Percentiles rank a stretch among this genome's conserved stretches.
These are phyloP conservation scores for Vanderwaltozyma yarrowii DNA, from an alignment of 805 yeast species.

Conservation along the genomic window DNA sequence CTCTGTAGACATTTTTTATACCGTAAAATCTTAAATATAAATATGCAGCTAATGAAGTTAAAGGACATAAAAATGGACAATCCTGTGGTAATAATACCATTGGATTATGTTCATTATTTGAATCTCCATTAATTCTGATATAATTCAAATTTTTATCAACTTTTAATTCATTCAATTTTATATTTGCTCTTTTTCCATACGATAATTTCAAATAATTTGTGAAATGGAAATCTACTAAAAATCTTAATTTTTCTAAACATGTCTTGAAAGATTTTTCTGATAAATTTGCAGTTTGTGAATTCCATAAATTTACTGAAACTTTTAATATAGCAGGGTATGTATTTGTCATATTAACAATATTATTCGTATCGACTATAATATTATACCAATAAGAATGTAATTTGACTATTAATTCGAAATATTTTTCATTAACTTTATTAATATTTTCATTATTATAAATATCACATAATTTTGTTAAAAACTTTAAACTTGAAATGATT, in stretches of 20 bases:
- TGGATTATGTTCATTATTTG: slow-evolving; percentile 7
- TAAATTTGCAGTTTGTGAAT: slow-evolving; percentile 15
- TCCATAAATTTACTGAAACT: slow-evolving; percentile 25
- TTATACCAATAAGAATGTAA: slow-evolving; percentile 11
- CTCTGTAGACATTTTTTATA: slow-evolving; percentile 13
- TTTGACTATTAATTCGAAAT: slow-evolving; percentile 14
- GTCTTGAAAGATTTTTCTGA: slow-evolving; percentile 21
- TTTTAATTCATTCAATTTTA: slow-evolving; percentile 15
- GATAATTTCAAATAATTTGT: slow-evolving; percentile 16
- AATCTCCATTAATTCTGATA: slow-evolving; percentile 1
- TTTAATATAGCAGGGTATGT: slow-evolving; percentile 8
- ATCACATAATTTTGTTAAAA: slow-evolving; percentile 14
- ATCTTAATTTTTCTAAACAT: slow-evolving; percentile 20
- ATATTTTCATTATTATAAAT: slow-evolving; percentile 11
- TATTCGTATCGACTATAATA: neutral
- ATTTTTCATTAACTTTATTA: slow-evolving; percentile 11
- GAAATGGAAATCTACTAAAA: slow-evolving; percentile 25
- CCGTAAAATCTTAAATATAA: slow-evolving; percentile 25
- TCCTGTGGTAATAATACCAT: slow-evolving; percentile 15
- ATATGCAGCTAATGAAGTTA: slow-evolving; percentile 23
- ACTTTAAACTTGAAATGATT: slow-evolving; percentile 16
- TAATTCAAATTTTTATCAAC: slow-evolving; percentile 1
- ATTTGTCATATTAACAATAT: slow-evolving; percentile 1
- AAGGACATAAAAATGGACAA: slow-evolving; percentile 23
- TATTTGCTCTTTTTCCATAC: slow-evolving; percentile 16